Base-by-base conservation (phyloP, 164 flowering plant species). In the Pachysandra terminalis region DNA sequence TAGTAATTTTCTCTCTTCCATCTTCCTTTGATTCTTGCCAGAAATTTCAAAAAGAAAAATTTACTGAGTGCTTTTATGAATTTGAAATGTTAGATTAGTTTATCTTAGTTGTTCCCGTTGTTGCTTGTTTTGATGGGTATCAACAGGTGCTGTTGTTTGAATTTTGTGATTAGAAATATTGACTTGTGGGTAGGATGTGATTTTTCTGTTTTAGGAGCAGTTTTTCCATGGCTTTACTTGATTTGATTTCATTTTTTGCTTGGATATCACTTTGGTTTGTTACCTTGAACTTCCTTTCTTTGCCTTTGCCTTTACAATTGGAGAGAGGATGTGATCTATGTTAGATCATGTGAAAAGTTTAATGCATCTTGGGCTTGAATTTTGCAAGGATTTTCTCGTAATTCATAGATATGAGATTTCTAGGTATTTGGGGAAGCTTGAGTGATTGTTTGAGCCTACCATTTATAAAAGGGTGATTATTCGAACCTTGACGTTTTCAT, bases 1-100 rank as follows among this genome's bases (percentile, higher is more conserved):
- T 66, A 68, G 84, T 75, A 9, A 12, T 57, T 68, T 40, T 19
- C 1, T 45, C 51, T 45, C 17, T 45, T 45, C 17, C 10, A 7
- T 32, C 7, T 32, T 32, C 37, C 37, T n/a, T n/a, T n/a, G n/a
- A n/a, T n/a, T n/a, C n/a, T n/a, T n/a, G n/a, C n/a, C n/a, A n/a
- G n/a, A n/a, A n/a, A n/a, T n/a, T n/a, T n/a, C n/a, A n/a, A n/a
- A n/a, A n/a, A n/a, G n/a, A n/a, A n/a, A n/a, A n/a, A n/a, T n/a
- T n/a, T n/a, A n/a, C n/a, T 32, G 51, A 10, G 17, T 10, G 1
- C 51, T 45, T 12, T 45, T 10, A 45, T 45, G 51, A 45, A 45
- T 45, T 12, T 10, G 51, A 12, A 45, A 5, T 45, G 15, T 45
- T 45, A 45, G 14, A 13, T 45, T 45, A 5, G 51, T 45, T 45